phyloP scores from a whole-genome alignment of 2,329 filamentous ascomycete species.

The Cladophialophora chaetospira region DNA sequence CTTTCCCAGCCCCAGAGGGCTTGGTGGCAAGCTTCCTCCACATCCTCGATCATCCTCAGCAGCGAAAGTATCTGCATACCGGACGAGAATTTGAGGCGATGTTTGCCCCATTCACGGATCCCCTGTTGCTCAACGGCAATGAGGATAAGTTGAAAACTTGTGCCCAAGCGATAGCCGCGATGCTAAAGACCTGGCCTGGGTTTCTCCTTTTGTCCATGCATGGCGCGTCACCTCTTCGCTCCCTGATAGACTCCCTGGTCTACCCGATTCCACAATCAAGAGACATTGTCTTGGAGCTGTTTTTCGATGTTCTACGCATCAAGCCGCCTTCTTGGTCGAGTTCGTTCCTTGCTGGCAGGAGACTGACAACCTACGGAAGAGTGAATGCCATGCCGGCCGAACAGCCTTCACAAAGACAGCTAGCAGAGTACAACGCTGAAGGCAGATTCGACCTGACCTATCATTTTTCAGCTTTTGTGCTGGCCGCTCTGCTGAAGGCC shows the following conservation, averaged over 20 bases:
- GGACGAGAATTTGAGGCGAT: slow-evolving; percentile 87
- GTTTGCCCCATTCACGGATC: slow-evolving; percentile 92
- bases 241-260: slow-evolving; percentile 69
- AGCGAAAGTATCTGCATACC: slow-evolving; percentile 78
- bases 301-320: slow-evolving; percentile 83
- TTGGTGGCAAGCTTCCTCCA: slow-evolving; percentile 85
- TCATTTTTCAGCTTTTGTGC: slow-evolving; percentile 86
- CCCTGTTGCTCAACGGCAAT: slow-evolving; percentile 57
- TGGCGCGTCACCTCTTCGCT: slow-evolving; percentile 79
- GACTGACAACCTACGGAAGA: slow-evolving; percentile 94
- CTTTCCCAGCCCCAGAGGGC: slow-evolving; percentile 89
- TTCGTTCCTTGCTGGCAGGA: slow-evolving; percentile 87
- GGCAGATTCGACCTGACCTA: slow-evolving; percentile 83
- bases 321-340: slow-evolving; percentile 94
- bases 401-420: slow-evolving; percentile 54
- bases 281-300: slow-evolving; percentile 82
- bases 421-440: slow-evolving; percentile 62
- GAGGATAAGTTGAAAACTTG: slow-evolving; percentile 77
- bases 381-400: slow-evolving; percentile 79
- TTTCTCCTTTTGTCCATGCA: slow-evolving; percentile 87
- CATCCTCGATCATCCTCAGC: slow-evolving; percentile 79
- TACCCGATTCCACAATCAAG: slow-evolving; percentile 59
- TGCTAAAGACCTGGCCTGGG: slow-evolving; percentile 92
- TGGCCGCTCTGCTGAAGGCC: slow-evolving; percentile 81
- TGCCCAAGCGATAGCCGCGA: slow-evolving; percentile 85